Evolutionary conservation across 2,329 filamentous ascomycete species (phyloP), one percentile per base, ranked within the genome.

Genomic region (Cytospora schulzeri): DNA sequence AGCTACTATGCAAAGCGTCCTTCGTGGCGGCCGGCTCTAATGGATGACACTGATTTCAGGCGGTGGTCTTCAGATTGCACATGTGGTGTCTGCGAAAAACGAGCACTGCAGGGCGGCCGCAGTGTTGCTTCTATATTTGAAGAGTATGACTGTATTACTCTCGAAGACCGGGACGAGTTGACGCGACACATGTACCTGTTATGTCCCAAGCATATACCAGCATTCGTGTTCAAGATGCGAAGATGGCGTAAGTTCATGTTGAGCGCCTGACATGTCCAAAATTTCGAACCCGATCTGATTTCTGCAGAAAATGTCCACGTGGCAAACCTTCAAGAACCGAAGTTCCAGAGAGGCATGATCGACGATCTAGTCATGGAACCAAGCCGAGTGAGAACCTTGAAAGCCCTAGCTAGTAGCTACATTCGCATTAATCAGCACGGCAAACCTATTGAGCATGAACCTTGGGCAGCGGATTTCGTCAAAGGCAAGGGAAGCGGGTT

Each of bases 311-410:
- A 4, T 0, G 58, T 76, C 12, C 67, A 73, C 22, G 66, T 74
- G 1, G 48, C 64, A n/a, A 54, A 68, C 7, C 69, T 76, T 19
- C 41, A 24, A 1, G 67, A 71, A 11, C 72, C 74, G 0, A 58
- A 61, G 1, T 74, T 73, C 61, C 67, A 76, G 1, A 63, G 70
- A n/a, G 52, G 63, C 11, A 69, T 76, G 67, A 72, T 77, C 14
- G 62, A 73, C 4, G 63, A 67, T 2, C 62, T 76, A 0, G 74
- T 75, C 12, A 76, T 77, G 73, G 68, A 73, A 12, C 19, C 63
- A 0, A 56, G 58, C 11, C 65, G 72, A 0, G 62, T 71, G 45
- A 66, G 60, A 0, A 72, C 68, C 2, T 64, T 76, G 12, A 74
- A 72, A 38, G 69, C 73, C 0, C 63, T 75, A 2, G 66, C 73